Evolutionary conservation across 257 asterid species (phyloP).

Genomic region (Cordia subcordata): DNA sequence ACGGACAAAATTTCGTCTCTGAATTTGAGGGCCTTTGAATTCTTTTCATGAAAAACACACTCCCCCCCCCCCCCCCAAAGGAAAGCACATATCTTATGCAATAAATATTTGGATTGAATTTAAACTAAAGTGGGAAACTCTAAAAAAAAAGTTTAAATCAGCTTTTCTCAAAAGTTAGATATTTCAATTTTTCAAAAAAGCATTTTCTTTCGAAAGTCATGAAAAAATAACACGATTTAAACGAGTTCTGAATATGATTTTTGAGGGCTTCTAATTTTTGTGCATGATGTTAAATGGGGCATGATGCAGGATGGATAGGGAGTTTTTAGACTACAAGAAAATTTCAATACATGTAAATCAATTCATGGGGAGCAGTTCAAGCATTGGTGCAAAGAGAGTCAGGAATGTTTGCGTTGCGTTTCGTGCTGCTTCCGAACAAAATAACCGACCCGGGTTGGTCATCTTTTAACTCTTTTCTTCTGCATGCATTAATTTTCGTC

Average conservation of each 20-base stretch:
- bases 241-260: not conserved
- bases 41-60: too few relatives aligned
- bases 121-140: too few relatives aligned
- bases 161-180: too few relatives aligned
- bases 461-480: not conserved
- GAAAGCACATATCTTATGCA: too few relatives aligned
- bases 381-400: slow-evolving; percentile 88
- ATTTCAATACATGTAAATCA: slow-evolving; percentile 83
- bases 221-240: too few relatives aligned
- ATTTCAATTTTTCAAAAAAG: too few relatives aligned
- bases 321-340: slow-evolving; percentile 69
- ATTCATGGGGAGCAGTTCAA: slow-evolving; percentile 89
- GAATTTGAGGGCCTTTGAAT: too few relatives aligned
- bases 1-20: too few relatives aligned
- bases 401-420: slow-evolving; percentile 73
- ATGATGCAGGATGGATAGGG: slow-evolving; percentile 67
- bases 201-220: too few relatives aligned
- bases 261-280: not conserved
- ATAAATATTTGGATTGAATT: too few relatives aligned
- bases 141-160: too few relatives aligned
- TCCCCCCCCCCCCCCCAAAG: too few relatives aligned
- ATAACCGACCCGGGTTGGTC: slow-evolving; percentile 54
- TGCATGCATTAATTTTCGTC: not conserved
- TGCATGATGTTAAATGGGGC: not conserved
- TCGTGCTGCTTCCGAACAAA: slow-evolving; percentile 71